Evolutionary conservation across 768 basidiomycete species (phyloP), one percentile per base, ranked within the genome.

Genomic region (Trametes cingulata): DNA sequence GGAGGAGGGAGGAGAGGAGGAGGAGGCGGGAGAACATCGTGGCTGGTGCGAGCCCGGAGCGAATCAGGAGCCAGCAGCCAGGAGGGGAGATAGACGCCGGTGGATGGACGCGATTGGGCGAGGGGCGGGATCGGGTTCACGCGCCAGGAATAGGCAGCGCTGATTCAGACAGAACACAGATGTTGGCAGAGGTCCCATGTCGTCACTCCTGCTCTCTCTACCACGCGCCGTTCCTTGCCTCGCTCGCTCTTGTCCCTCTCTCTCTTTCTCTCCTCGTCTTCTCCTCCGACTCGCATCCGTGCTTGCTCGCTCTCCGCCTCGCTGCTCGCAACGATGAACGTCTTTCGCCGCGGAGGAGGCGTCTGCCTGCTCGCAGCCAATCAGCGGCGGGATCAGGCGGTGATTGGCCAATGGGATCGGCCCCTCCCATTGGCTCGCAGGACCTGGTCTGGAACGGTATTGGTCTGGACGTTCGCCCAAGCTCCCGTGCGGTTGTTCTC

Each of bases 21-120:
- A 59, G 2, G 69, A 66, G 33, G 27, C 71, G 73, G 25, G 73
- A 63, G 59, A 74, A 51, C 62, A 62, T 65, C 60, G 43, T 42
- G 6, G 61, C 8, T 33, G 53, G 13, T 35, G 33, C 29, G 52
- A 50, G 27, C 12, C 1, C 1, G 43, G 47, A 61, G 58, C 57
- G 56, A 65, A 60, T 58, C 53, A 62, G 52, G n/a, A 50, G 27
- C 15, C 33, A 47, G 54, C 45, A 25, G 27, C 4, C 9, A 36
- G 22, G 37, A 27, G 13, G 43, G 22, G 20, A 22, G 15, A n/a
- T n/a, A 61, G 60, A 25, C 57, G 60, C 52, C 46, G 22, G 59
- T 25, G 47, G 52, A 6, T 12, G 39, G 25, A 43, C 29, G 61
- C 45, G 61, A 64, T 65, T 62, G 66, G 66, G 15, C 54, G 50